Evolutionary conservation across 2,329 filamentous ascomycete genomes (phyloP), one percentile per base, ranked within the genome.

Genomic region (Beauveria australis): DNA sequence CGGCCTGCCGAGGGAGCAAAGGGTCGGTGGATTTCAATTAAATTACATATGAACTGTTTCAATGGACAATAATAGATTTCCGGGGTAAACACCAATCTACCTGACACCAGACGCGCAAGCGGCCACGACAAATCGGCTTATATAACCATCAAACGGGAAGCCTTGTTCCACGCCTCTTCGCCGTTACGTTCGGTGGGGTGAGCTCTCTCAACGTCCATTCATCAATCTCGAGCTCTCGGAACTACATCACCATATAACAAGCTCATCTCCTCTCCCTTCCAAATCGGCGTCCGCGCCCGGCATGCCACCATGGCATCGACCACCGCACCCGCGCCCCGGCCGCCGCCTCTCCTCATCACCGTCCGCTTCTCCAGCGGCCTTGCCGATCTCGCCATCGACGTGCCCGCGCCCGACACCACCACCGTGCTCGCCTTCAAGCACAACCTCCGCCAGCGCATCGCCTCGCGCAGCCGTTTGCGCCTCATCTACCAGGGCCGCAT

Each of bases 401-500:
- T 97, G 69, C 73, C 84, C 53, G 76, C 80, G 6, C 90, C 92
- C 0, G 74, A 79, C 53, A 79, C 80, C 37, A 92, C 88, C 12
- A 91, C 91, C 47, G 84, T 91, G 59, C 82, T 91, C 60, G 84
- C 88, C 2, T 82, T 97, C 61, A 96, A 96, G 74, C 87, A 89
- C 67, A 81, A 89, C 56, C 90, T 97, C 70, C 91, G 94, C 66
- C 74, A 79, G 9, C 82, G 88, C 51, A 83, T 97, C 24, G 80
- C 87, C 6, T 82, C 86, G 16, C 79, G 82, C 47, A 86, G 85
- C 64, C 88, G 91, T 41, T 83, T 97, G 37, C 91, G 93, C 62
- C 85, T 99, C 65, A 97, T 97, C 72, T 87, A 96, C 73, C 85
- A 90, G 55, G 94, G 94, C 63, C 92, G 90, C 70, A 88, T 96